Evolutionary conservation across 2,329 filamentous ascomycete species (phyloP).

Genomic region (Nigrospora sphaerica): DNA sequence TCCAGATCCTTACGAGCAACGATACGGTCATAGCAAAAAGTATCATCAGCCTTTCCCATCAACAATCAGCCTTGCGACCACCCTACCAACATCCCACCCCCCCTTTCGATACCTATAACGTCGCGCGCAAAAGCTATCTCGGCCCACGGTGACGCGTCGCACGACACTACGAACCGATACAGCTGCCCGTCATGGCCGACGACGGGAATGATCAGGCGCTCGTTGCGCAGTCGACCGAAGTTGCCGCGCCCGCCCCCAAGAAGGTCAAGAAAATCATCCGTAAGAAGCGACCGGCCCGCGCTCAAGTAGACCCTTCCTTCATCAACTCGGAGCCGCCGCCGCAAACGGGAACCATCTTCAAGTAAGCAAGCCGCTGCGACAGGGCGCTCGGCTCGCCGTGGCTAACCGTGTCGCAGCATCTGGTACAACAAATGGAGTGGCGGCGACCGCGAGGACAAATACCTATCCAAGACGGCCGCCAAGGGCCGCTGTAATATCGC

Average conservation of each 20-base stretch:
- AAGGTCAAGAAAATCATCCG: constrained; percentile 90
- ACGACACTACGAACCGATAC: no score
- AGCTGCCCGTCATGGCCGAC: not conserved
- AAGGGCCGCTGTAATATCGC: constrained; percentile 82
- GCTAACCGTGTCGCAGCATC: constrained; percentile 38
- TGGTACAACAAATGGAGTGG: constrained; percentile 99
- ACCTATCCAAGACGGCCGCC: constrained; percentile 74
- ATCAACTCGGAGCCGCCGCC: constrained; percentile 80
- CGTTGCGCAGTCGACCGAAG: constrained; percentile 27
- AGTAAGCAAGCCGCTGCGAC: constrained; percentile 26
- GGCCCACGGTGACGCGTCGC: no score
- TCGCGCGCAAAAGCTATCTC: no score
- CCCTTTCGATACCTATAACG: no score
- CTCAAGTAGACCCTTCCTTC: constrained; percentile 80
- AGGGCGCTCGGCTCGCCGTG: not conserved
- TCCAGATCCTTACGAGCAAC: no score
- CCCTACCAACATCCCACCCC: no score
- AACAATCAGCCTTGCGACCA: no score
- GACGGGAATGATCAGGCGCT: constrained; percentile 17
- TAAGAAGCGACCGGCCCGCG: constrained; percentile 77
- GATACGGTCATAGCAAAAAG: no score
- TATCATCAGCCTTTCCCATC: no score
- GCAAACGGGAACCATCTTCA: constrained; percentile 92
- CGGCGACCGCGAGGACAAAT: constrained; percentile 89
- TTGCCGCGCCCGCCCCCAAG: constrained; percentile 39